phyloP scores from a whole-genome alignment of 345 rosid species.

The Tarenaya hassleriana region DNA sequence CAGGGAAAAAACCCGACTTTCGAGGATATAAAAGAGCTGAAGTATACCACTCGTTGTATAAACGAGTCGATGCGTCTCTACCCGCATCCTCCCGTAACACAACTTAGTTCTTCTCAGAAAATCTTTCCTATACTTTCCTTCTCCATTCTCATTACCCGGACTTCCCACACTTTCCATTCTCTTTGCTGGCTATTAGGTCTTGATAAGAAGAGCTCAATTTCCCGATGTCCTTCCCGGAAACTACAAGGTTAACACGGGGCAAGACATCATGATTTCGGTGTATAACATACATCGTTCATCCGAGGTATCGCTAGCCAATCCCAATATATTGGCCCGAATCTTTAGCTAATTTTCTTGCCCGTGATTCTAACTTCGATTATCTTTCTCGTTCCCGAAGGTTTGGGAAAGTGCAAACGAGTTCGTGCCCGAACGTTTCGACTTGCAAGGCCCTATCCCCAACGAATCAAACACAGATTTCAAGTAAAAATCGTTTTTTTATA shows the following conservation, averaged over 20 bases:
- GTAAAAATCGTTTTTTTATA: constrained; percentile 22
- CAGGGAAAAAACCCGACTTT: constrained; percentile 63
- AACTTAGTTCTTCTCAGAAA: constrained; percentile 7
- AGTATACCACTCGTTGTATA: constrained; percentile 78
- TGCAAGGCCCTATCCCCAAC: constrained; percentile 75
- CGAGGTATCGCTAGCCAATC: constrained; percentile 34
- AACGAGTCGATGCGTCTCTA: constrained; percentile 87
- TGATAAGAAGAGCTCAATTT: constrained; percentile 82
- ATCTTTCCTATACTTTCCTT: constrained; percentile 4
- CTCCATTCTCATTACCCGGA: constrained; percentile 7
- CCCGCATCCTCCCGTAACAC: constrained; percentile 92
- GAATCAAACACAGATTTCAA: constrained; percentile 91
- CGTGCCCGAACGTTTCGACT: constrained; percentile 72
- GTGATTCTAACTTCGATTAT: not conserved
- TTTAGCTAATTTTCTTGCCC: not conserved
- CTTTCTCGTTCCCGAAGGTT: constrained; percentile 43
- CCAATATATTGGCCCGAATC: not conserved
- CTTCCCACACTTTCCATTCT: constrained; percentile 2
- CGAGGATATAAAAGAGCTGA: constrained; percentile 72
- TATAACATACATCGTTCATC: constrained; percentile 90
- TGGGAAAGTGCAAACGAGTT: constrained; percentile 96
- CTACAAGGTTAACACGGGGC: constrained; percentile 80
- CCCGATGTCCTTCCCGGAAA: constrained; percentile 88
- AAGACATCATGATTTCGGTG: constrained; percentile 95
- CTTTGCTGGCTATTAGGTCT: constrained; percentile 41